Percentiles rank a stretch among this genome's conserved stretches.
These are phyloP conservation scores for Aspergillus sp. DNA, from an alignment of 2,329 filamentous ascomycete genomes.

Conservation along the genomic window DNA sequence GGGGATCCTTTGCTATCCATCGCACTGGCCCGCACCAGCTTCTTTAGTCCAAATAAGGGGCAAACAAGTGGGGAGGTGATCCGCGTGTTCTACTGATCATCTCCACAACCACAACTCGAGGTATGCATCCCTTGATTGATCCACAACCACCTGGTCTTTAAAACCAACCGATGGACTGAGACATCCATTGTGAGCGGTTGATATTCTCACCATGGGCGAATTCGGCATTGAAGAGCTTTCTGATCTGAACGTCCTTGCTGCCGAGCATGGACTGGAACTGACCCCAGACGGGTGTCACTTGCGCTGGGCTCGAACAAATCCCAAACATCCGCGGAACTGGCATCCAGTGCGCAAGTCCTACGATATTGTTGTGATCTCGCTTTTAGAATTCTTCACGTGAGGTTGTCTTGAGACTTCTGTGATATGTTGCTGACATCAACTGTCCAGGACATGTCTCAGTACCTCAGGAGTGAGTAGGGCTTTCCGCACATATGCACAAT, in stretches of 20 bases:
- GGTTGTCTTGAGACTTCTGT: not conserved
- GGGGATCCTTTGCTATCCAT: not conserved
- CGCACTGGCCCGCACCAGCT: not conserved
- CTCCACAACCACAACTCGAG: not conserved
- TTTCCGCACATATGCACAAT: not conserved
- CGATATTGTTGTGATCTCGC: constrained; percentile 1
- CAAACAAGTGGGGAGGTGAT: not conserved
- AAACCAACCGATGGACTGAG: constrained; percentile 1
- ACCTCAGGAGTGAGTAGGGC: not conserved
- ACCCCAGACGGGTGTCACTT: constrained; percentile 5
- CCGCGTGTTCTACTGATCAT: not conserved
- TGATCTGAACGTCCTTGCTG: not conserved
- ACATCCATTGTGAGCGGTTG: not conserved
- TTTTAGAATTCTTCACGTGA: constrained; percentile 6
- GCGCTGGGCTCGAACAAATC: constrained; percentile 4
- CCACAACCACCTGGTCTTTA: not conserved
- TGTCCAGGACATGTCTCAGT: constrained; percentile 3
- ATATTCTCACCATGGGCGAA: not conserved
- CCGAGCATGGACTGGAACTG: constrained; percentile 2
- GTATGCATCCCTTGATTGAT: constrained; percentile 5
- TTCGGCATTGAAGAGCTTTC: not conserved
- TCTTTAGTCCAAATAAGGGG: not conserved
- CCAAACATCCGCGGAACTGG: constrained; percentile 5
- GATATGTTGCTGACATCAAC: not conserved
- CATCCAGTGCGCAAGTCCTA: not conserved